Evolutionary conservation across 768 basidiomycete species (phyloP).

Genomic region (Suillus discolor): DNA sequence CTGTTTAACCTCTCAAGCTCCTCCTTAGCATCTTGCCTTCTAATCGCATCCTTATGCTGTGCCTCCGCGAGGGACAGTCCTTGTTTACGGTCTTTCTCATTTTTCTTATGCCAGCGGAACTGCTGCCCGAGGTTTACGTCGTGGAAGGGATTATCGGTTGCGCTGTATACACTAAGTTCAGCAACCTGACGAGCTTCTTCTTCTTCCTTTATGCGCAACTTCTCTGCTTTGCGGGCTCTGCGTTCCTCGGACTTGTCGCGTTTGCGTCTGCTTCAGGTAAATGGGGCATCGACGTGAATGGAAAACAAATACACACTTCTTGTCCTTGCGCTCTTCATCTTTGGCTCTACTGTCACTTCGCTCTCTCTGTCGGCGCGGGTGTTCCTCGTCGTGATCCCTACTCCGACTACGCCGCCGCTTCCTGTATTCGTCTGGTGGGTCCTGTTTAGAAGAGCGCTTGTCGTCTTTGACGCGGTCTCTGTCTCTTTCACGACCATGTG

Average conservation of each 20-base stretch:
- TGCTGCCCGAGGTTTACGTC: constrained; percentile 95
- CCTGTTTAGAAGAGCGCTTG: constrained; percentile 32
- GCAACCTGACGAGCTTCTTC: constrained; percentile 92
- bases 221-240: constrained; percentile 84
- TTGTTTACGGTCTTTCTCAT: constrained; percentile 90
- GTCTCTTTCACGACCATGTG: constrained; percentile 30
- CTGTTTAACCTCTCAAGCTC: constrained; percentile 91
- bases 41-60: constrained; percentile 73
- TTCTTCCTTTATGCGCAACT: constrained; percentile 78
- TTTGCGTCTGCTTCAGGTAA: constrained; percentile 58
- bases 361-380: constrained; percentile 28
- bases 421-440: constrained; percentile 30
- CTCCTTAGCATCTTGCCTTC: constrained; percentile 91
- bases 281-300: constrained; percentile 1
- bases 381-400: constrained; percentile 34
- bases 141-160: constrained; percentile 97
- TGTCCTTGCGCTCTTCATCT: constrained; percentile 41
- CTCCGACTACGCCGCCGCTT: constrained; percentile 36
- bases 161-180: constrained; percentile 95
- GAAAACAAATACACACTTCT: constrained; percentile 44
- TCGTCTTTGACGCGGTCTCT: constrained; percentile 26
- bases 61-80: constrained; percentile 82
- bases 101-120: constrained; percentile 99
- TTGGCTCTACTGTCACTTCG: constrained; percentile 21
- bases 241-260: constrained; percentile 88